Evolutionary conservation across 768 basidiomycete genomes (phyloP).

Genomic region (Boletus edulis): DNA sequence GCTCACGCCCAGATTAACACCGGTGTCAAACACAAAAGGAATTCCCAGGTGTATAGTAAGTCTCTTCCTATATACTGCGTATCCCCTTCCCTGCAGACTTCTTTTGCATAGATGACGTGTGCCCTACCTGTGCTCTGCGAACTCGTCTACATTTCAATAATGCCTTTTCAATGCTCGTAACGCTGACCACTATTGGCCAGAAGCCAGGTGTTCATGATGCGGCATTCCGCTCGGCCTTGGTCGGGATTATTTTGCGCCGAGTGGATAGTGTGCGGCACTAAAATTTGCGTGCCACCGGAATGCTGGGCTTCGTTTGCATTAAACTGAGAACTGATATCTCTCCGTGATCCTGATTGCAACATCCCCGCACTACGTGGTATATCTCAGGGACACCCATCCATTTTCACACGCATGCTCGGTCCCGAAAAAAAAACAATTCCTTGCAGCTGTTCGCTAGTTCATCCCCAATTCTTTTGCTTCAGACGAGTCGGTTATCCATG

Average conservation of each 20-base stretch:
- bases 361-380: neutral
- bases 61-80: neutral
- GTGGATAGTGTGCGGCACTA: neutral
- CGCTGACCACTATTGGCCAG: neutral
- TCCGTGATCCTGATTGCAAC: neutral
- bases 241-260: neutral
- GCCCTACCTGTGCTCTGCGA: too few species aligned
- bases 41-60: neutral
- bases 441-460: neutral
- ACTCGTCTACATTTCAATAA: neutral
- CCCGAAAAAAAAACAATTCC: neutral
- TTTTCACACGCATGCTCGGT: slow-evolving; percentile 1
- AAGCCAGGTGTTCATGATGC: neutral
- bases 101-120: neutral
- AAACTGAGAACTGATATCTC: neutral
- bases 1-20: neutral
- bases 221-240: neutral
- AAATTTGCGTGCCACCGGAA: neutral
- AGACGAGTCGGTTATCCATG: too few species aligned
- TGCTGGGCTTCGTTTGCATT: neutral
- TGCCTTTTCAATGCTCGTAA: neutral
- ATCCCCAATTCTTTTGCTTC: neutral
- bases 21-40: neutral
- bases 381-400: neutral
- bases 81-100: neutral